Conservation (phyloP, 371 early-diverging fungal species). For the Chytridium lagenaria region DNA sequence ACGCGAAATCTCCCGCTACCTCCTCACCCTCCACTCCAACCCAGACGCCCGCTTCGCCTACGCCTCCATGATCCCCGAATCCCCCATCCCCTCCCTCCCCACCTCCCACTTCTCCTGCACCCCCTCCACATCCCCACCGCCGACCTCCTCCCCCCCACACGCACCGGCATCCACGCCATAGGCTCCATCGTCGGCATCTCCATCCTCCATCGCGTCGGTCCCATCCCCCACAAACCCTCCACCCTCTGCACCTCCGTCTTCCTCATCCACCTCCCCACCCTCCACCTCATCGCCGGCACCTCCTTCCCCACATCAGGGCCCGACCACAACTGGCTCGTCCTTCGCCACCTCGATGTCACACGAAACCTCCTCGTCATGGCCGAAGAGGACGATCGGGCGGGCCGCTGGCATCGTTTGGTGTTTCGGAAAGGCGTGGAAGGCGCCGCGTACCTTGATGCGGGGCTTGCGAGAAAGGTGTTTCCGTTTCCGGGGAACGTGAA, state of each 20-base stretch:
- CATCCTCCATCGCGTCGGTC: conserved; percentile 6
- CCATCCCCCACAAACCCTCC: not conserved
- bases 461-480: not conserved
- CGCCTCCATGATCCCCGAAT: not conserved
- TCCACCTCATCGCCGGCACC: not conserved
- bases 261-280: not conserved
- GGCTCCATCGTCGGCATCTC: not conserved
- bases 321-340: not conserved
- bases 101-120: not conserved
- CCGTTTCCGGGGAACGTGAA: not conserved
- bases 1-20: not conserved
- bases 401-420: conserved; percentile 6
- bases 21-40: conserved; percentile 5
- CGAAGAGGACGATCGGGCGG: conserved; percentile 13
- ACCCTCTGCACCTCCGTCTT: conserved; percentile 10
- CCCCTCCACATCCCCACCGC: not conserved
- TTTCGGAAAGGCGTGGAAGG: not conserved
- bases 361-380: not conserved
- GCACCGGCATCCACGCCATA: not conserved
- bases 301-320: not conserved
- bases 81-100: not conserved
- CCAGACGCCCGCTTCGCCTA: conserved; percentile 16
- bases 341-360: not conserved
- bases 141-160: not conserved
- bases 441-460: not conserved